phyloP scores from a whole-genome alignment of 2,329 filamentous ascomycete genomes.

The Fusarium clavum region DNA sequence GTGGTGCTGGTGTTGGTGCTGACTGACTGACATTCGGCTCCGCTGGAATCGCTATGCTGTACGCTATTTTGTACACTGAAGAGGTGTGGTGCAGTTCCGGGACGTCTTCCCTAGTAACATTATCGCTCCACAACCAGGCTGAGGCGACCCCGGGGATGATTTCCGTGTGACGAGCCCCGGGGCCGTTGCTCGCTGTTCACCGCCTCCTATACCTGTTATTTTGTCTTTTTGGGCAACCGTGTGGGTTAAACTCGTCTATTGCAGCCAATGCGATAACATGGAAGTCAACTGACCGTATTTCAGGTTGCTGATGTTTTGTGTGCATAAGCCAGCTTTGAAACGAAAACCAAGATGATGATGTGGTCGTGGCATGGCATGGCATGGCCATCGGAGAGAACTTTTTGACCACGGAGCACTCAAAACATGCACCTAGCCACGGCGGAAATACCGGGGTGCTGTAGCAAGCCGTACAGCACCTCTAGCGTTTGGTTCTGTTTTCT shows the following conservation, averaged over 20 bases:
- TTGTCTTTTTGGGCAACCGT: constrained; percentile 26
- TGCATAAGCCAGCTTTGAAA: constrained; percentile 29
- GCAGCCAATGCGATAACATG: constrained; percentile 34
- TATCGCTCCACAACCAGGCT: constrained; percentile 43
- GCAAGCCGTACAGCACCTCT: not conserved
- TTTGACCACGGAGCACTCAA: constrained; percentile 15
- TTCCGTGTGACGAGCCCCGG: constrained; percentile 45
- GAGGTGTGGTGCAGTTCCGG: constrained; percentile 36
- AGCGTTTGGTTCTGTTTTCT: constrained; percentile 5
- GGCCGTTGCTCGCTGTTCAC: constrained; percentile 43
- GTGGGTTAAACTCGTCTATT: constrained; percentile 22
- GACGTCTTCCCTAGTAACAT: constrained; percentile 33
- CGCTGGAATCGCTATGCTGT: constrained; percentile 25
- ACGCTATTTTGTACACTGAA: constrained; percentile 6
- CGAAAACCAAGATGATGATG: constrained; percentile 16
- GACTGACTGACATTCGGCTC: constrained; percentile 29
- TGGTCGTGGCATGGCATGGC: constrained; percentile 14
- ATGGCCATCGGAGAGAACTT: constrained; percentile 9
- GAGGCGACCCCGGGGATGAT: constrained; percentile 43
- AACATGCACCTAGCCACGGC: constrained; percentile 42
- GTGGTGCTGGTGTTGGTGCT: constrained; percentile 28
- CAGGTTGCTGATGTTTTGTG: constrained; percentile 29
- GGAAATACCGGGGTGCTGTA: constrained; percentile 44
- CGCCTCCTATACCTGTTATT: constrained; percentile 41
- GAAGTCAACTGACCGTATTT: constrained; percentile 35